Evolutionary conservation across 2,329 filamentous ascomycete genomes (phyloP), one percentile per base, ranked within the genome.

Genomic region (Aspergillus oerlinghausenensis): DNA sequence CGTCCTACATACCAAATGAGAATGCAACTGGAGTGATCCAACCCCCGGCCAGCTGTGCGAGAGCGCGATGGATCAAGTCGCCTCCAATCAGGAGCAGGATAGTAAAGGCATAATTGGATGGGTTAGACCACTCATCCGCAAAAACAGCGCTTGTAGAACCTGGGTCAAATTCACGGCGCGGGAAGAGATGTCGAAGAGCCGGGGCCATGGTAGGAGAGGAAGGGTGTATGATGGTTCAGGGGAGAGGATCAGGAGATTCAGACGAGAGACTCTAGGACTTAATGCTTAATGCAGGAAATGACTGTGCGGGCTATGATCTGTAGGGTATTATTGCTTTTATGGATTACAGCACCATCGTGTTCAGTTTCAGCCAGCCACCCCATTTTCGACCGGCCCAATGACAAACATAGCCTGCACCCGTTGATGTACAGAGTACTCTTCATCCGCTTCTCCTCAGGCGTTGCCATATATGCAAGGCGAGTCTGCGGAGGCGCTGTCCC

Each of bases 31-130:
- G 74, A 0, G 67, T 69, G 17, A 72, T 9, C 11, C 23, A 17
- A 1, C 54, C 43, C 1, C 72, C 71, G 2, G 66, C 54, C 1
- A 70, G 55, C 49, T 75, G 72, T 0, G 73, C 73, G 5, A 75
- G 52, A 1, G 74, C 73, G n/a, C 59, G 60, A 21, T 63, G 58
- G 21, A 77, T 63, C 2, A 76, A 59, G 57, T 77, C 72, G 7
- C 68, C 67, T 38, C 73, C 73, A 29, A 76, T 56, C 42, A 76
- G 60, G 7, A 76, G 66, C 11, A 76, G 69, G 10, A 76, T 52
- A 0, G 68, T 65, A 47, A 74, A 65, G 5, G 69, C 62, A 28
- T 43, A 43, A 43, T 73, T 68, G 7, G 32, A 54, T 8, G 70
- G 70, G 25, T 61, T 60, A 3, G 54, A 19, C 56, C 54, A 62